phyloP scores from a whole-genome alignment of 306 rosid species.

The Pyrus communis region DNA sequence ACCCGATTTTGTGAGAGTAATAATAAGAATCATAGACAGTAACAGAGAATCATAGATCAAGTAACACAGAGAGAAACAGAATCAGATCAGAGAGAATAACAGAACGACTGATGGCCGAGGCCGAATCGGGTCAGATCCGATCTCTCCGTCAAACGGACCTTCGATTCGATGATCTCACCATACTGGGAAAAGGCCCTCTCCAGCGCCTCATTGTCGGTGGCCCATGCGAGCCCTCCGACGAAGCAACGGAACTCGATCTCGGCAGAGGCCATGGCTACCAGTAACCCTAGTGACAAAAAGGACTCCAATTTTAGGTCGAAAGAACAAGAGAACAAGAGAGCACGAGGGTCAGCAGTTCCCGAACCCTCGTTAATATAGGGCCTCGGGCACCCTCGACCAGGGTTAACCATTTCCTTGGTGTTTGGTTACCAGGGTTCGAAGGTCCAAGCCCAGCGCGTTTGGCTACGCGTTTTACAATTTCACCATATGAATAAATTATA shows the following conservation, averaged over 20 bases:
- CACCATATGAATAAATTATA: neutral
- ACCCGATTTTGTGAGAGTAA: constrained; percentile 63
- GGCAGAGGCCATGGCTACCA: constrained; percentile 43
- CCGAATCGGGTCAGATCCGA: constrained; percentile 67
- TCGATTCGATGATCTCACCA: constrained; percentile 75
- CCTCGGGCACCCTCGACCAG: constrained; percentile 7
- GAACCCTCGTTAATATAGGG: constrained; percentile 31
- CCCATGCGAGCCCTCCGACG: constrained; percentile 98
- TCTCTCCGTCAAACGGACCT: constrained; percentile 91
- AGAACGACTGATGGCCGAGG: constrained; percentile 37
- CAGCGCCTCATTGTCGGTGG: constrained; percentile 62
- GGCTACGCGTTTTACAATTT: constrained; percentile 2
- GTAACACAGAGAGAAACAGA: constrained; percentile 60
- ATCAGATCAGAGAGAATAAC: constrained; percentile 27
- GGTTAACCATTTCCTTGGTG: constrained; percentile 22
- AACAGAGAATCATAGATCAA: constrained; percentile 49
- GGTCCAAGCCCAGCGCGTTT: neutral
- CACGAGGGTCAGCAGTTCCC: neutral
- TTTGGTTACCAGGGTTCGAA: neutral
- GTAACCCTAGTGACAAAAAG: too few species aligned
- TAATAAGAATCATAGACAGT: constrained; percentile 44
- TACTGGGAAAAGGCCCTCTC: constrained; percentile 50
- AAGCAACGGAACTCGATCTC: constrained; percentile 78
- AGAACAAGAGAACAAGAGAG: neutral
- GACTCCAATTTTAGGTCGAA: neutral